Percentiles rank a stretch among this genome's conserved stretches.
These are phyloP conservation scores for Polychytrium aggregatum DNA, from an alignment of 192 early-diverging fungal species.

Conservation along the genomic window DNA sequence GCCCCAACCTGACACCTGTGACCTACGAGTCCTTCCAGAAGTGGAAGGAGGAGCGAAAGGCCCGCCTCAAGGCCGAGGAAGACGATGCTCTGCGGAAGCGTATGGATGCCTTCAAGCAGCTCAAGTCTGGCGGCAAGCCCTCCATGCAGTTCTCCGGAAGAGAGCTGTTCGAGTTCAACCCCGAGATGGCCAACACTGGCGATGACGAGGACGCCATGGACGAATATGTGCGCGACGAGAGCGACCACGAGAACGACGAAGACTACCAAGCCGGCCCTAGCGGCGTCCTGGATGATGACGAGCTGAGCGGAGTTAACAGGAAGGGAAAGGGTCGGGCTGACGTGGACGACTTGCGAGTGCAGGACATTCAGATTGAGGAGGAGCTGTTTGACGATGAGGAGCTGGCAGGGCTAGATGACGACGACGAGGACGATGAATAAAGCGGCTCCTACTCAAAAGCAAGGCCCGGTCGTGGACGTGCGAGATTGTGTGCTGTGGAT, in stretches of 20 bases:
- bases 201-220: constrained; percentile 72
- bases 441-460: no score
- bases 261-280: constrained; percentile 2
- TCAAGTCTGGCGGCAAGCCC: constrained; percentile 76
- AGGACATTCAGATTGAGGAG: constrained; percentile 38
- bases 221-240: constrained; percentile 70
- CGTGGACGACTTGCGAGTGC: constrained; percentile 7
- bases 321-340: constrained; percentile 16
- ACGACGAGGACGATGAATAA: no score
- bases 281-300: no score
- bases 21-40: constrained; percentile 80
- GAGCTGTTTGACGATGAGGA: constrained; percentile 74
- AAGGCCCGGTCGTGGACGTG: no score
- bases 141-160: constrained; percentile 85
- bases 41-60: constrained; percentile 86
- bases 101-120: constrained; percentile 61
- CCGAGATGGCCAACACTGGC: constrained; percentile 58
- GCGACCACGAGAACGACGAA: constrained; percentile 43
- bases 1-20: constrained; percentile 85
- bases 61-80: constrained; percentile 57
- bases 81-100: constrained; percentile 47
- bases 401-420: constrained; percentile 70
- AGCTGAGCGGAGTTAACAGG: constrained; percentile 22
- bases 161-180: constrained; percentile 97
- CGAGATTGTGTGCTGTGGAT: no score